A percentile compares a stretch with the other conserved stretches of the same genome.
phyloP scores from a whole-genome alignment of 2,329 filamentous ascomycete genomes.

The Incumbomyces delicatus region DNA sequence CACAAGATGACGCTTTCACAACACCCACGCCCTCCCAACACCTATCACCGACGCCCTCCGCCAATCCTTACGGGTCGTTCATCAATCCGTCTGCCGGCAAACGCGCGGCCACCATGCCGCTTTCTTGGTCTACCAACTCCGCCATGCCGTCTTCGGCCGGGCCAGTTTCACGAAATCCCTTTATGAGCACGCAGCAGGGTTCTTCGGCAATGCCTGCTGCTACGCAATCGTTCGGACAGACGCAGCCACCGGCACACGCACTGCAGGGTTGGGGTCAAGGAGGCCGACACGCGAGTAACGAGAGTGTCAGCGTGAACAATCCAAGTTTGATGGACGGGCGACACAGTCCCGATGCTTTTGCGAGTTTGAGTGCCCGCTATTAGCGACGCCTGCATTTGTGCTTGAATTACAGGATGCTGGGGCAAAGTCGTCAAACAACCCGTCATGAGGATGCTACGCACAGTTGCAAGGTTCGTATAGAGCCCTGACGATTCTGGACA shows the following conservation, averaged over 20 bases:
- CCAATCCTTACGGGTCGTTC: slow-evolving; percentile 20
- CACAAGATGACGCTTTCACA: slow-evolving; percentile 14
- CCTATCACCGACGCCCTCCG: slow-evolving; percentile 19
- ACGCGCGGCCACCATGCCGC: slow-evolving; percentile 26
- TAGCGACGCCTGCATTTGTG: neutral
- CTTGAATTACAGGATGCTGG: no score
- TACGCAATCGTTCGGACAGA: neutral
- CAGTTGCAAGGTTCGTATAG: no score
- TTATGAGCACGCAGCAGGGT: slow-evolving; percentile 16
- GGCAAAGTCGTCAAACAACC: no score
- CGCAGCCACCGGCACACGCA: neutral
- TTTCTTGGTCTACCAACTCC: slow-evolving; percentile 6
- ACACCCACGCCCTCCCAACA: slow-evolving; percentile 17
- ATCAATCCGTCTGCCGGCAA: slow-evolving; percentile 17
- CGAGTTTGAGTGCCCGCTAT: slow-evolving; percentile 31
- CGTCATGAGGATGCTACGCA: no score
- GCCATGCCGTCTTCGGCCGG: slow-evolving; percentile 18
- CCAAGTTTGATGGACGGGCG: slow-evolving; percentile 33
- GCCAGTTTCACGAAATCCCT: slow-evolving; percentile 27
- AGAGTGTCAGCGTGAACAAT: slow-evolving; percentile 39
- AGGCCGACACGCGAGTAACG: slow-evolving; percentile 31
- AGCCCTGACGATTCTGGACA: no score
- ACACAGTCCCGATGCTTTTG: slow-evolving; percentile 43
- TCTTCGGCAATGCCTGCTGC: neutral
- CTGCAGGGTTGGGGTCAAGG: slow-evolving; percentile 1